phyloP scores from a whole-genome alignment of 768 basidiomycete species.

The Boletus vinaceobasis region DNA sequence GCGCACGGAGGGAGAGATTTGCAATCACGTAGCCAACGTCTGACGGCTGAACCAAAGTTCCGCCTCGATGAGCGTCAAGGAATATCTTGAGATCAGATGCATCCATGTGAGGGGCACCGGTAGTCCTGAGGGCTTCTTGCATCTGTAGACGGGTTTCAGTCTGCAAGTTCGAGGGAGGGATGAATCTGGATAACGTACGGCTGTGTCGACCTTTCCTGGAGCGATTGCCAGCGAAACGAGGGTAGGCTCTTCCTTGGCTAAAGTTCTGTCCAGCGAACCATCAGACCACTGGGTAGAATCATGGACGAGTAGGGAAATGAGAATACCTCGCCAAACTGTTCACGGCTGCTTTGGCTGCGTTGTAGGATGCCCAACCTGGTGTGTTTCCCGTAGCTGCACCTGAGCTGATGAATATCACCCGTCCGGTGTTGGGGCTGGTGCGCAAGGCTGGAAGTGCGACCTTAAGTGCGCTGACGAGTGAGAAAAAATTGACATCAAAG shows the following conservation, averaged over 20 bases:
- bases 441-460: slow-evolving; percentile 68
- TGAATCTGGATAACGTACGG: slow-evolving; percentile 41
- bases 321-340: slow-evolving; percentile 75
- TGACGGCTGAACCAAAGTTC: slow-evolving; percentile 73
- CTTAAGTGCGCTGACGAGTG: slow-evolving; percentile 67
- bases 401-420: slow-evolving; percentile 80
- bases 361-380: slow-evolving; percentile 79
- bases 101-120: slow-evolving; percentile 53
- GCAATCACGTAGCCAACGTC: slow-evolving; percentile 79
- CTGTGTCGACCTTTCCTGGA: slow-evolving; percentile 86
- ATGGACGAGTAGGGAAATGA: slow-evolving; percentile 8
- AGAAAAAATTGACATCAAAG: slow-evolving; percentile 89
- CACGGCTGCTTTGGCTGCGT: slow-evolving; percentile 83
- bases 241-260: slow-evolving; percentile 79
- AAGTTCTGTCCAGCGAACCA: slow-evolving; percentile 49
- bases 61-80: slow-evolving; percentile 52
- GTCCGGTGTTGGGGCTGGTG: slow-evolving; percentile 52
- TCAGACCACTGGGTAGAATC: background rate
- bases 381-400: slow-evolving; percentile 71
- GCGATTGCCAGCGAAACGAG: slow-evolving; percentile 74
- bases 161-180: background rate
- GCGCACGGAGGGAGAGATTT: slow-evolving; percentile 62
- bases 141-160: slow-evolving; percentile 45
- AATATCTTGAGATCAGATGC: slow-evolving; percentile 56
- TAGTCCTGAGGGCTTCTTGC: slow-evolving; percentile 56